phyloP scores from a whole-genome alignment of 1,284 basidiomycete genomes.

The Pascua sp. region DNA sequence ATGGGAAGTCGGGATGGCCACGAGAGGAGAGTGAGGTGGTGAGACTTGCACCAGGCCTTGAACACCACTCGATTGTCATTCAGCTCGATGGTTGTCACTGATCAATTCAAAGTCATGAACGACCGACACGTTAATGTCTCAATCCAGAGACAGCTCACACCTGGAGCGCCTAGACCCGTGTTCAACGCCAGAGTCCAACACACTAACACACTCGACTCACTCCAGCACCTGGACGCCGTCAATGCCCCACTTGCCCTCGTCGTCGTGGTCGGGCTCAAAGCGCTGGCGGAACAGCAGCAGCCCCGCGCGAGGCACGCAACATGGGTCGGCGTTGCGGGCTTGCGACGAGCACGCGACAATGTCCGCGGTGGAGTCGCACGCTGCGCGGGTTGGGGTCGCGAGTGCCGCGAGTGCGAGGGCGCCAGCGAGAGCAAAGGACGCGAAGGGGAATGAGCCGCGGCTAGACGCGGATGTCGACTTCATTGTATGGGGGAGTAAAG shows the following conservation, averaged over 20 bases:
- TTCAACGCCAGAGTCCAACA: background rate
- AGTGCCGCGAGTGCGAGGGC: background rate
- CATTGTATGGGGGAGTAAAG: too few species aligned
- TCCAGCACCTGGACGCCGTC: constrained; percentile 42
- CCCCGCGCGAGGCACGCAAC: constrained; percentile 40
- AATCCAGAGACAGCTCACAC: too few species aligned
- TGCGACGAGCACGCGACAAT: constrained; percentile 29
- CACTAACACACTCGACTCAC: constrained; percentile 25
- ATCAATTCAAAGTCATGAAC: too few species aligned
- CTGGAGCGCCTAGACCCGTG: background rate
- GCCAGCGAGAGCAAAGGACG: too few species aligned
- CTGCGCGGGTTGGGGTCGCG: background rate
- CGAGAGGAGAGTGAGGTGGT: background rate
- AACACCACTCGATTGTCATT: too few species aligned
- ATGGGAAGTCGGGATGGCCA: background rate
- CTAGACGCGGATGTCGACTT: too few species aligned
- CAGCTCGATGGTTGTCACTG: too few species aligned
- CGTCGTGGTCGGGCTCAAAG: constrained; percentile 45
- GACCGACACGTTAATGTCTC: too few species aligned
- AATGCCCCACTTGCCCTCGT: constrained; percentile 45
- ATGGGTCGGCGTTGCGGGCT: constrained; percentile 27
- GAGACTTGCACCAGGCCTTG: background rate
- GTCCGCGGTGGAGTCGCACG: background rate
- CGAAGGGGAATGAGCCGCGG: too few species aligned
- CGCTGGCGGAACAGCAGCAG: constrained; percentile 44